Conservation (phyloP, 148 eudicot species). For the Rhododendron molle region DNA sequence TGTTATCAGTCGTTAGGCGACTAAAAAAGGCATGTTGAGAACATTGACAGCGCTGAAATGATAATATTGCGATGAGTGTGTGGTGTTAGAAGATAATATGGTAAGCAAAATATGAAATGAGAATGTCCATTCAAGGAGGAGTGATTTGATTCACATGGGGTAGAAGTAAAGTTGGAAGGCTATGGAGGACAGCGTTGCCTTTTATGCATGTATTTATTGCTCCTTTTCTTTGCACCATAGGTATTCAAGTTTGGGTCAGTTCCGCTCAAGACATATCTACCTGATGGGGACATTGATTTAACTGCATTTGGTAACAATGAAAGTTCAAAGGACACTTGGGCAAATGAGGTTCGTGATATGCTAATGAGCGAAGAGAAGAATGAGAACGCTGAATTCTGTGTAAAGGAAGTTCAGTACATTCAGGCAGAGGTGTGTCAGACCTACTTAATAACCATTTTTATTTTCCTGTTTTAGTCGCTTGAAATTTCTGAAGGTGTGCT, state of each 20-base stretch:
- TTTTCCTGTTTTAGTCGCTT: not conserved
- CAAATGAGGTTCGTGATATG: constrained; percentile 53
- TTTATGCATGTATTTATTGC: not conserved
- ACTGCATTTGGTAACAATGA: constrained; percentile 60
- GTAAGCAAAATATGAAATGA: not conserved
- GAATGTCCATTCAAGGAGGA: not conserved
- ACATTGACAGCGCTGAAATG: not conserved
- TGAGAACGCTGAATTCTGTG: constrained; percentile 64
- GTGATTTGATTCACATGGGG: not conserved
- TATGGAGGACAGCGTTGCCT: not conserved
- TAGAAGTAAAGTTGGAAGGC: not conserved
- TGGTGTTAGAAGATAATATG: not conserved
- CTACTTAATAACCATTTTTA: not conserved
- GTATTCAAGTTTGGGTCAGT: constrained; percentile 84
- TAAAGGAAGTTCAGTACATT: constrained; percentile 80
- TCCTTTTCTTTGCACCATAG: constrained; percentile 27
- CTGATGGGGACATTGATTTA: constrained; percentile 88
- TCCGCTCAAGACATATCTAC: constrained; percentile 81
- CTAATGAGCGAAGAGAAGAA: constrained; percentile 58
- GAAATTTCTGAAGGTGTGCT: not conserved
- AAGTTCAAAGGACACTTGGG: constrained; percentile 56
- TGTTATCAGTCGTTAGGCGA: not conserved
- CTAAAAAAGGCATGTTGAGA: not conserved
- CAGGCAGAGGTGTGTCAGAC: constrained; percentile 63
- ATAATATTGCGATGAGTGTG: not conserved